Percentiles rank a stretch among this genome's conserved stretches.
These are phyloP conservation scores for Neonectria hederae DNA, from an alignment of 2,329 filamentous ascomycete genomes.

Conservation along the genomic window DNA sequence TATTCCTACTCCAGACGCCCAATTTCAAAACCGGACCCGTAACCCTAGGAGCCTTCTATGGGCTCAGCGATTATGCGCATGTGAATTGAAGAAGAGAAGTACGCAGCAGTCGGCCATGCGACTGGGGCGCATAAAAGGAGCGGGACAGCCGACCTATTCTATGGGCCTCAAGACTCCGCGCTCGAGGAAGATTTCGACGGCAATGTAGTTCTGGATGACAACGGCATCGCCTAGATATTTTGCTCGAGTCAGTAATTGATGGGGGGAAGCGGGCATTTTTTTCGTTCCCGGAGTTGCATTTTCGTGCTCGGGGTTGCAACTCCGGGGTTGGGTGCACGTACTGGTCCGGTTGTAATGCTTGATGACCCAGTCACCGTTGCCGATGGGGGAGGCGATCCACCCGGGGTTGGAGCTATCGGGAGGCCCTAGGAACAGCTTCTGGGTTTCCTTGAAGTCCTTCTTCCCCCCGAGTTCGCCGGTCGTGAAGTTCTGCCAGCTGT, in stretches of 20 bases:
- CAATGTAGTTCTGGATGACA: slow-evolving; percentile 18
- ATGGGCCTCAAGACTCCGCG: not conserved
- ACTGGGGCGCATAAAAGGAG: not conserved
- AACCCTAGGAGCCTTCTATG: slow-evolving; percentile 4
- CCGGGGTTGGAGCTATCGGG: slow-evolving; percentile 10
- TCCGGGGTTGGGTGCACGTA: slow-evolving; percentile 8
- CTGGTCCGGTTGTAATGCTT: slow-evolving; percentile 25
- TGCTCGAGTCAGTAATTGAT: not conserved
- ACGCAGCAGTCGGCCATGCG: not conserved
- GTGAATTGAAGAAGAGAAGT: not conserved
- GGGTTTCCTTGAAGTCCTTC: not conserved
- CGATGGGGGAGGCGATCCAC: slow-evolving; percentile 24
- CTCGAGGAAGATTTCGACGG: slow-evolving; percentile 22
- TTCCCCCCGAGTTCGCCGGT: not conserved
- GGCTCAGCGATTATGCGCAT: slow-evolving; percentile 3
- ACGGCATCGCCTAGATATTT: slow-evolving; percentile 1
- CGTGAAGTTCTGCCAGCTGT: slow-evolving; percentile 22
- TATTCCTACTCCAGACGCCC: not conserved
- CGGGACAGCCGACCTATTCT: not conserved
- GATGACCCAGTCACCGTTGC: slow-evolving; percentile 15
- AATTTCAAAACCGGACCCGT: not conserved
- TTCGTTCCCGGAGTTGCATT: not conserved
- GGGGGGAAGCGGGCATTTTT: not conserved
- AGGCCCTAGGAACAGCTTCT: slow-evolving; percentile 12
- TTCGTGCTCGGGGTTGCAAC: not conserved